Evolutionary conservation across 495 filamentous ascomycete genomes (phyloP).

Genomic region (Gamarada debralockiae): DNA sequence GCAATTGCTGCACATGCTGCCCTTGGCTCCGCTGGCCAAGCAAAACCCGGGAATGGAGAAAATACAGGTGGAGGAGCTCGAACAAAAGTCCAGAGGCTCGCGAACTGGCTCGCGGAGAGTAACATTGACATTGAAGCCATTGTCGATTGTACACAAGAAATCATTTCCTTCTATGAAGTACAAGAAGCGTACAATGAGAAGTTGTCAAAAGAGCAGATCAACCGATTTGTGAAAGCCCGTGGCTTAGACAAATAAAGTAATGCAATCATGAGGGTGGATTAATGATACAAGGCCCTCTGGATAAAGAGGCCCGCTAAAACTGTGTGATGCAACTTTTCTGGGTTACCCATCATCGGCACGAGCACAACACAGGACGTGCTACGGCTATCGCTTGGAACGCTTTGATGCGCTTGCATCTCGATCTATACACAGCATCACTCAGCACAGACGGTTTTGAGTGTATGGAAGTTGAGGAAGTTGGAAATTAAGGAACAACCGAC

Average conservation of each 20-base stretch:
- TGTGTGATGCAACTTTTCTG: too few relatives aligned
- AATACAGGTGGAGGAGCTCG: slow-evolving; percentile 9
- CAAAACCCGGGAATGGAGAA: slow-evolving; percentile 11
- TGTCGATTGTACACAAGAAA: slow-evolving; percentile 90
- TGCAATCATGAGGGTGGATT: too few relatives aligned
- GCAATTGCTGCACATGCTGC: slow-evolving; percentile 28
- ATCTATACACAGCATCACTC: too few relatives aligned
- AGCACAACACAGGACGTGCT: too few relatives aligned
- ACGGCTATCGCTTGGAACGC: too few relatives aligned
- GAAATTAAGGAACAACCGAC: too few relatives aligned
- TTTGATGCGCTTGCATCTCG: not conserved
- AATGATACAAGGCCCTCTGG: too few relatives aligned
- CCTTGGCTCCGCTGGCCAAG: slow-evolving; percentile 16
- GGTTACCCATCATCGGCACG: too few relatives aligned
- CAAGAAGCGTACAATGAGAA: slow-evolving; percentile 91
- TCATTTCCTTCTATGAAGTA: slow-evolving; percentile 91
- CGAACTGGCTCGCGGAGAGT: slow-evolving; percentile 87
- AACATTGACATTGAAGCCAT: slow-evolving; percentile 88
- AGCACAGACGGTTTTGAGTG: too few relatives aligned
- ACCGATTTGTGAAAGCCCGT: slow-evolving; percentile 76
- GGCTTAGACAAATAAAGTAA: slow-evolving; percentile 68
- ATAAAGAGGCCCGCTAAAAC: too few relatives aligned
- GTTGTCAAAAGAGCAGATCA: slow-evolving; percentile 58
- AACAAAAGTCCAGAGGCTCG: slow-evolving; percentile 66
- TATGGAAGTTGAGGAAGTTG: too few relatives aligned